Evolutionary conservation across 768 basidiomycete genomes (phyloP).

Genomic region (Cubamyces sp.): DNA sequence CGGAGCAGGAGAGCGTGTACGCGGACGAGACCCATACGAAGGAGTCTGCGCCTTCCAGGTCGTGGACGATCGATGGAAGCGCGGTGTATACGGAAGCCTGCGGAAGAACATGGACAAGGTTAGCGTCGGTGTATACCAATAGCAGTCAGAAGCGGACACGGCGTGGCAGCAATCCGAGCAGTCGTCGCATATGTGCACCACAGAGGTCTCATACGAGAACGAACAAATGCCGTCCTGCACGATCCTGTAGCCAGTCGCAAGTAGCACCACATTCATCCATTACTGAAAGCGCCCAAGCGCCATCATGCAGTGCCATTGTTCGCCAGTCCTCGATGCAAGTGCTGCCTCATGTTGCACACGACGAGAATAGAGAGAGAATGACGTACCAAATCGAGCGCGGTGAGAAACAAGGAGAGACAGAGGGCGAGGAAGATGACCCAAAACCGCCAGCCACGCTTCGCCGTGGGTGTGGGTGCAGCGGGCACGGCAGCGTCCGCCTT

Average conservation of each 20-base stretch:
- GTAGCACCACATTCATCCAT: too few species aligned
- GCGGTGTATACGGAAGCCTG: slow-evolving; percentile 31
- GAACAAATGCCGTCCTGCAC: too few species aligned
- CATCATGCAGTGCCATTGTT: too few species aligned
- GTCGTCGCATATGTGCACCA: too few species aligned
- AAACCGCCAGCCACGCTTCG: slow-evolving; percentile 18
- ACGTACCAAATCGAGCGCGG: slow-evolving; percentile 24
- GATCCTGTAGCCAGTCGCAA: too few species aligned
- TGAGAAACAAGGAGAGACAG: slow-evolving; percentile 27
- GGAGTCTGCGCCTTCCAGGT: slow-evolving; percentile 33
- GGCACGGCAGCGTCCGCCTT: neutral
- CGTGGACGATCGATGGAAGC: slow-evolving; percentile 25
- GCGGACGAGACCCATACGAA: slow-evolving; percentile 35
- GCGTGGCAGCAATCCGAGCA: too few species aligned
- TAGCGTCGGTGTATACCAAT: too few species aligned
- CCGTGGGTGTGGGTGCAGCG: neutral
- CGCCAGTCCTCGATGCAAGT: too few species aligned
- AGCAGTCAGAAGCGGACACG: too few species aligned
- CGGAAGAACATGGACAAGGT: neutral
- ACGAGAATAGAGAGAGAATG: neutral
- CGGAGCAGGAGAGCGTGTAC: slow-evolving; percentile 42
- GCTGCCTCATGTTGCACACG: too few species aligned
- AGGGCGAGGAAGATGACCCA: slow-evolving; percentile 23
- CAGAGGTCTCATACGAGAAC: too few species aligned
- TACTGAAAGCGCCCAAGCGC: too few species aligned